A percentile compares a stretch with the other conserved stretches of the same genome.
phyloP scores from a whole-genome alignment of 2,329 filamentous ascomycete species.

The Pseudocercospora eumusae region DNA sequence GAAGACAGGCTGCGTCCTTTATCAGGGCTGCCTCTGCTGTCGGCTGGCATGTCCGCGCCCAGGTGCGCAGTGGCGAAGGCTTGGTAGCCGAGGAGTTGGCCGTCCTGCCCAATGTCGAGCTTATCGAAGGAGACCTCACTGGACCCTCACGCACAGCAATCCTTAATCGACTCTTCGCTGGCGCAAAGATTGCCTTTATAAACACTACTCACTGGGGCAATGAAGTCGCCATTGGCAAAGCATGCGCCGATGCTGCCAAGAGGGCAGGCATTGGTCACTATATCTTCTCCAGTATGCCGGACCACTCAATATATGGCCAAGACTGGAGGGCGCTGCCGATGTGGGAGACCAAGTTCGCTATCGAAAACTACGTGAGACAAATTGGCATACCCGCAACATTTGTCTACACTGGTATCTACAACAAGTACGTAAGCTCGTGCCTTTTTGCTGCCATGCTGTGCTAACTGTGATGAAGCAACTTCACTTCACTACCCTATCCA shows the following conservation, averaged over 20 bases:
- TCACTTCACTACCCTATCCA: conserved; percentile 87
- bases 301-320: conserved; percentile 77
- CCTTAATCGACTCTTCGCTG: conserved; percentile 60
- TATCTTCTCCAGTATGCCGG: conserved; percentile 96
- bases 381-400: conserved; percentile 85
- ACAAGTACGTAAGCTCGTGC: conserved; percentile 58
- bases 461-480: conserved; percentile 58
- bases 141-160: conserved; percentile 37
- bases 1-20: conserved; percentile 91
- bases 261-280: conserved; percentile 83
- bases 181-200: conserved; percentile 88
- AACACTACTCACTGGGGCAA: conserved; percentile 98
- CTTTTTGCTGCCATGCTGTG: not conserved
- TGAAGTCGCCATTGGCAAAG: conserved; percentile 84
- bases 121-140: conserved; percentile 66
- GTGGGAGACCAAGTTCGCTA: conserved; percentile 88
- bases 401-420: conserved; percentile 95
- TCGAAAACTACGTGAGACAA: conserved; percentile 86
- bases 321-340: conserved; percentile 81
- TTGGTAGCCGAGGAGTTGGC: conserved; percentile 86
- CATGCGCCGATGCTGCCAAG: conserved; percentile 86
- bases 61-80: conserved; percentile 82
- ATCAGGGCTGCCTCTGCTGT: conserved; percentile 92
- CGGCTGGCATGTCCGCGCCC: conserved; percentile 88
- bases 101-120: conserved; percentile 76